Evolutionary conservation across 2,329 filamentous ascomycete species (phyloP).

Genomic region (Fusarium drepaniforme): DNA sequence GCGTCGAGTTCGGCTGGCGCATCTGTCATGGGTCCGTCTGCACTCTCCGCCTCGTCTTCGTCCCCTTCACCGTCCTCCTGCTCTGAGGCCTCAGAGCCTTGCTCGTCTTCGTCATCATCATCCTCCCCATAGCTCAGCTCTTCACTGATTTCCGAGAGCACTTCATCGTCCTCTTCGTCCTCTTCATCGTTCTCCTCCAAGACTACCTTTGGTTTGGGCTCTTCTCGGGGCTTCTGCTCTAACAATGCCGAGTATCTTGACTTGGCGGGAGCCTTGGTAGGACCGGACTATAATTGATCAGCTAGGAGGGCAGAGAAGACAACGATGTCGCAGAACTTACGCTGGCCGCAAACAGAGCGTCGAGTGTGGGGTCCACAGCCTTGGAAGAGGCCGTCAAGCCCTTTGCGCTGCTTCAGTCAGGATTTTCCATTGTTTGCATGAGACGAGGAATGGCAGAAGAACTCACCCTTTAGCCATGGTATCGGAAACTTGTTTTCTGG

Average conservation of each 20-base stretch:
- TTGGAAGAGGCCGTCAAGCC: constrained; percentile 60
- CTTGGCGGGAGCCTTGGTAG: constrained; percentile 60
- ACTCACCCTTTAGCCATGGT: constrained; percentile 45
- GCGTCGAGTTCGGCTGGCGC: constrained; percentile 52
- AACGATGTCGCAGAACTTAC: constrained; percentile 62
- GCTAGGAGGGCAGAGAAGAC: constrained; percentile 13
- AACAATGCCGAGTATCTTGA: constrained; percentile 58
- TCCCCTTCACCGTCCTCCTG: constrained; percentile 43
- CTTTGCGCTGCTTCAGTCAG: constrained; percentile 50
- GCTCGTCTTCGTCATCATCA: constrained; percentile 43
- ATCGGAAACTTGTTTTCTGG: constrained; percentile 1
- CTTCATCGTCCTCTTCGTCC: constrained; percentile 50
- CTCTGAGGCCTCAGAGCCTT: constrained; percentile 43
- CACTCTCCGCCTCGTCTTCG: constrained; percentile 54
- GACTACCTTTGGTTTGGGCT: constrained; percentile 37
- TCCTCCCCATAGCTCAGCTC: constrained; percentile 51
- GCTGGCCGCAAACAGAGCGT: constrained; percentile 79
- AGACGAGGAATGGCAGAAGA: not conserved
- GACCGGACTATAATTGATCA: constrained; percentile 59
- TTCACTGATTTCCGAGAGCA: constrained; percentile 49
- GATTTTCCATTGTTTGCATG: constrained; percentile 15
- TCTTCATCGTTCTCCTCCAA: constrained; percentile 44
- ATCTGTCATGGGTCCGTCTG: constrained; percentile 52
- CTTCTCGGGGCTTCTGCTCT: constrained; percentile 49
- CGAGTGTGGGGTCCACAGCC: constrained; percentile 75